These are phyloP conservation scores for Mortierella alpina DNA, from an alignment of 192 early-diverging fungal genomes.

Conservation along the genomic window DNA sequence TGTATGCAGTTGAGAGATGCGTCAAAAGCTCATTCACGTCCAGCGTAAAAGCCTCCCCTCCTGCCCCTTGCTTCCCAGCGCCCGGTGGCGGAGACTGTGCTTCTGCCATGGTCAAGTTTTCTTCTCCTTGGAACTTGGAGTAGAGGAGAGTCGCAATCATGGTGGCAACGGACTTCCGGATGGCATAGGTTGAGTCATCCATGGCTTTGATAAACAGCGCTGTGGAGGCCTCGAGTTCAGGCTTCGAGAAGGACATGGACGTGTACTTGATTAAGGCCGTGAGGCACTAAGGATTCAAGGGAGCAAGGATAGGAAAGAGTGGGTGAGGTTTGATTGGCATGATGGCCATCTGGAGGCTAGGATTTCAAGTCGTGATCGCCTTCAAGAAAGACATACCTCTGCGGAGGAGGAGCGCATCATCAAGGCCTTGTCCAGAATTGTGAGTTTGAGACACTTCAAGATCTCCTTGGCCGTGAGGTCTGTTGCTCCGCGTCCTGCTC, in stretches of 20 bases:
- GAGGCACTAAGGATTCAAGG: slow-evolving; percentile 53
- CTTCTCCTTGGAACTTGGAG: slow-evolving; percentile 51
- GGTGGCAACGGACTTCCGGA: slow-evolving; percentile 51
- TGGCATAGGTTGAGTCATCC: slow-evolving; percentile 54
- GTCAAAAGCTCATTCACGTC: slow-evolving; percentile 76
- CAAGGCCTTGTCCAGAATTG: slow-evolving; percentile 77
- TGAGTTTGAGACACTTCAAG: slow-evolving; percentile 69
- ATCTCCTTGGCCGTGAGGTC: slow-evolving; percentile 82
- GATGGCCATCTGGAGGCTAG: neutral
- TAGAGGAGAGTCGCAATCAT: slow-evolving; percentile 54
- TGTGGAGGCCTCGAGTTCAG: slow-evolving; percentile 45
- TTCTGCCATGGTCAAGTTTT: slow-evolving; percentile 52
- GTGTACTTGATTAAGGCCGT: slow-evolving; percentile 63
- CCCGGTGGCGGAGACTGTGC: slow-evolving; percentile 35
- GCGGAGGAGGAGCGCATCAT: slow-evolving; percentile 71
- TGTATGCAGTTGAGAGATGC: slow-evolving; percentile 72
- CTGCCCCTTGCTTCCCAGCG: slow-evolving; percentile 13
- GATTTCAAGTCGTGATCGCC: neutral
- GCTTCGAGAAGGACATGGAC: slow-evolving; percentile 32
- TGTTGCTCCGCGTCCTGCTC: slow-evolving; percentile 76
- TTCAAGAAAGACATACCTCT: slow-evolving; percentile 62
- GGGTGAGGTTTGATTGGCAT: neutral
- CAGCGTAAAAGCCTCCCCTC: slow-evolving; percentile 48
- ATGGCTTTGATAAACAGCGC: slow-evolving; percentile 51
- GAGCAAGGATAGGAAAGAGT: neutral